Percentiles rank a stretch among this genome's conserved stretches.
Evolutionary conservation across 2,329 filamentous ascomycete genomes (phyloP).

Genomic region (Ophiocordyceps camponoti-leonardi): DNA sequence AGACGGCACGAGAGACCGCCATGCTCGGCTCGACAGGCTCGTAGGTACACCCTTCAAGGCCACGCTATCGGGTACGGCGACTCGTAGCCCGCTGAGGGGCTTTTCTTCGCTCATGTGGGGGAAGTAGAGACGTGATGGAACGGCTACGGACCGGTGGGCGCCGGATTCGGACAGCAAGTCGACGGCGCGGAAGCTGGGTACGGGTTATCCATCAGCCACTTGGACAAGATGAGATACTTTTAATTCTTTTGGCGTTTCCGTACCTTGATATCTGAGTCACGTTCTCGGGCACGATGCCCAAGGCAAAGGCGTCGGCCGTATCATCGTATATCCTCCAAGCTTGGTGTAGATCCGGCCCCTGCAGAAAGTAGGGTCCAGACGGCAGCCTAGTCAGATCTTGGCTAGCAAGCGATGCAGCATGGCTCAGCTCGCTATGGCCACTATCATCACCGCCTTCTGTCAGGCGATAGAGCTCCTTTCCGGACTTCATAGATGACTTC

Average conservation of each 20-base stretch:
- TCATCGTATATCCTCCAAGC: slow-evolving; percentile 24
- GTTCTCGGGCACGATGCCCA: slow-evolving; percentile 19
- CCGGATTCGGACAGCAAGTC: slow-evolving; percentile 10
- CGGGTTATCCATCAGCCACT: background rate
- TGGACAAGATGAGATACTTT: background rate
- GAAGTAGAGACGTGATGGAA: slow-evolving; percentile 20
- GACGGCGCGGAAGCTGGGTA: slow-evolving; percentile 13
- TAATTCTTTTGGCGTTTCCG: background rate
- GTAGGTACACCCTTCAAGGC: slow-evolving; percentile 32
- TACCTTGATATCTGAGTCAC: slow-evolving; percentile 3
- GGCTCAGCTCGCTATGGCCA: background rate
- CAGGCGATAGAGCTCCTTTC: background rate
- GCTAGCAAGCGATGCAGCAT: too few relatives aligned
- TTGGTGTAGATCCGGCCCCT: slow-evolving; percentile 22
- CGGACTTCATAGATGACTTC: background rate
- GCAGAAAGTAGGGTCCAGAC: slow-evolving; percentile 22
- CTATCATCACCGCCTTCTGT: slow-evolving; percentile 2
- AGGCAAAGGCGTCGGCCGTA: slow-evolving; percentile 15
- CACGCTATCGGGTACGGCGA: slow-evolving; percentile 17
- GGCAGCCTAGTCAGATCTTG: slow-evolving; percentile 10
- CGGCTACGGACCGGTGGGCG: slow-evolving; percentile 14
- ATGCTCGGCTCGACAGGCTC: slow-evolving; percentile 39
- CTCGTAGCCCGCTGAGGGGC: slow-evolving; percentile 19
- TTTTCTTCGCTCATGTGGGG: slow-evolving; percentile 10
- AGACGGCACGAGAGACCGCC: slow-evolving; percentile 33